Evolutionary conservation across 2,329 filamentous ascomycete species (phyloP), one percentile per base, ranked within the genome.

Genomic region (Claviceps capensis): DNA sequence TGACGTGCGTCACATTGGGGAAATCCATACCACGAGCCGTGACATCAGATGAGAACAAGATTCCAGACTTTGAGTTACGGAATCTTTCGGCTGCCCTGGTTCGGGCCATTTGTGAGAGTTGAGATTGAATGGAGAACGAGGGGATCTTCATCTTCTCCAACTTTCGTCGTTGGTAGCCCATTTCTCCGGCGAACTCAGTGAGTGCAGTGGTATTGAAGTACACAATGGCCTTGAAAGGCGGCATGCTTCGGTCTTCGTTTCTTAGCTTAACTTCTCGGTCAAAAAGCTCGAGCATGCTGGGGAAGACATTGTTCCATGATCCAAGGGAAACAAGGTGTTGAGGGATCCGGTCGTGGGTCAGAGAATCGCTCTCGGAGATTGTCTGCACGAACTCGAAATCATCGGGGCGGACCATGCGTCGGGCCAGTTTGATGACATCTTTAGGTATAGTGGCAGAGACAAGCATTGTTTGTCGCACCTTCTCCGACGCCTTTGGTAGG

Each of bases 381-480:
- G 88, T 95, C 67, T 91, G 86, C 54, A 96, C 81, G 61, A 93
- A 95, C 64, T 94, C 81, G 67, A 95, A 97, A 59, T 88, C 77
- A 55, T 76, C 73, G 1, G 80, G 78, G 64, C 90, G 88, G 65
- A 97, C 83, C 58, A 88, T 88, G 58, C 72, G 69, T 54, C 83
- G 79, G 42, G 94, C 91, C 48, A 97, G 78, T 44, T 77, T 70
- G 58, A 95, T 82, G 45, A 98, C 91, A 56, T 89, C 81, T 54
- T 78, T 77, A 46, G 91, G 88, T 36, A 98, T 86, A 11, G 93
- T 98, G 45, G 93, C 93, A 14, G 91, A 97, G 67, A 95, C 96
- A 68, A 98, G 83, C 61, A 98, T 81, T 6, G 90, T 96, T 67
- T 98, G 93, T 48, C 91, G 82, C 51, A 85, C 76, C 54, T 83